Evolutionary conservation across 129 eudicot species (phyloP).

Genomic region (Sambucus nigra): DNA sequence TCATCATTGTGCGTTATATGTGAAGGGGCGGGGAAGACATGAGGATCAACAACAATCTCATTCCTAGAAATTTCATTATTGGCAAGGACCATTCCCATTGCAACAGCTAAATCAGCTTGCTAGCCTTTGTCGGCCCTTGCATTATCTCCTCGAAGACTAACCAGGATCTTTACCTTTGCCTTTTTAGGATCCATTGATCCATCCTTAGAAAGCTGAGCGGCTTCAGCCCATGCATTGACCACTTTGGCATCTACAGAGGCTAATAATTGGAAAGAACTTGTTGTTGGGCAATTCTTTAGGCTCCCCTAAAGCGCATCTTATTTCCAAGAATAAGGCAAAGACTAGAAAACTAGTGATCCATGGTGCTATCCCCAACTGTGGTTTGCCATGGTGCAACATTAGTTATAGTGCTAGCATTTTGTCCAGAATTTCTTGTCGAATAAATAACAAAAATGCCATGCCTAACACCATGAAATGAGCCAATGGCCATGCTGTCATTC

Average conservation of each 20-base stretch:
- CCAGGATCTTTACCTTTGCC: conserved; percentile 77
- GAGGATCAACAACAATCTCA: conserved; percentile 85
- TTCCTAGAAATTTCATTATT: conserved; percentile 56
- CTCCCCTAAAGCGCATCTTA: conserved; percentile 52
- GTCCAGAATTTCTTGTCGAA: conserved; percentile 92
- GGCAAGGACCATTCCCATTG: conserved; percentile 76
- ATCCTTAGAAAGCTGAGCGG: conserved; percentile 58
- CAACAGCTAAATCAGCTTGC: conserved; percentile 77
- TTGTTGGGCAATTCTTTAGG: conserved; percentile 32
- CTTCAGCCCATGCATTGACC: conserved; percentile 42
- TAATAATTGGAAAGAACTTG: conserved; percentile 39
- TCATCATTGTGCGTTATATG: conserved; percentile 69
- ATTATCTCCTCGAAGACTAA: conserved; percentile 71
- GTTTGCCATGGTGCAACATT: conserved; percentile 83
- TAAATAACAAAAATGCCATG: conserved; percentile 69
- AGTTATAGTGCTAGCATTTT: conserved; percentile 44
- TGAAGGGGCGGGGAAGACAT: conserved; percentile 81
- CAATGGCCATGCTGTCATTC: conserved; percentile 64
- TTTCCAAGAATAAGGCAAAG: conserved; percentile 49
- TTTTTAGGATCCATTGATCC: conserved; percentile 58
- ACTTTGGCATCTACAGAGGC: conserved; percentile 49
- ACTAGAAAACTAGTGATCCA: conserved; percentile 72
- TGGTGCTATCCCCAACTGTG: conserved; percentile 87
- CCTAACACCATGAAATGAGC: conserved; percentile 82
- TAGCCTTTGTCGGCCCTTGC: conserved; percentile 80